These are phyloP conservation scores for Pulveroboletus sp. DNA, from an alignment of 768 basidiomycete genomes.

Conservation along the genomic window DNA sequence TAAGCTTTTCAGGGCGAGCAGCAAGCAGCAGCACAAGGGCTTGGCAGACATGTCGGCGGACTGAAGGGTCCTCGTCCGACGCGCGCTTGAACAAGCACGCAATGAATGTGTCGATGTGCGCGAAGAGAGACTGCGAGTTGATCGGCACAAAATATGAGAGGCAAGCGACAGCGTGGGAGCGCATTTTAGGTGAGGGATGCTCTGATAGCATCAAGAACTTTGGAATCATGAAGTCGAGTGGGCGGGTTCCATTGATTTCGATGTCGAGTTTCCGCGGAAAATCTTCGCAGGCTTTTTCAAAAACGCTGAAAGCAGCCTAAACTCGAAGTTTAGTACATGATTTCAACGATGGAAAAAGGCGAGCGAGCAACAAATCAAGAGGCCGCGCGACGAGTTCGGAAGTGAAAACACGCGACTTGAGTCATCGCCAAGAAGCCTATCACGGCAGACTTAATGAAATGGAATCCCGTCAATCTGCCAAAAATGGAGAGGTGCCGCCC, in stretches of 20 bases:
- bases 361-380: not conserved
- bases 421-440: slow-evolving; percentile 1
- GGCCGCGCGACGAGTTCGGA: slow-evolving; percentile 4
- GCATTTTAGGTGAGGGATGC: slow-evolving; percentile 85
- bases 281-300: slow-evolving; percentile 96
- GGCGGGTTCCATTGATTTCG: slow-evolving; percentile 88
- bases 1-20: slow-evolving; percentile 90
- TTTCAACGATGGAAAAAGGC: not conserved
- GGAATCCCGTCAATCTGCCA: slow-evolving; percentile 4
- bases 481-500: not conserved
- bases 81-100: slow-evolving; percentile 92
- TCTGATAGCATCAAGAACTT: slow-evolving; percentile 89
- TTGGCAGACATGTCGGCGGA: slow-evolving; percentile 94
- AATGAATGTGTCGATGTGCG: slow-evolving; percentile 92
- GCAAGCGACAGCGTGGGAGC: slow-evolving; percentile 90
- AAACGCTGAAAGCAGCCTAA: slow-evolving; percentile 88
- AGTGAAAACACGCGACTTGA: not conserved
- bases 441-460: slow-evolving; percentile 5
- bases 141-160: slow-evolving; percentile 92
- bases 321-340: slow-evolving; percentile 16
- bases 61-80: slow-evolving; percentile 89
- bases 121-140: slow-evolving; percentile 80
- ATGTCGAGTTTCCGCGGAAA: slow-evolving; percentile 94
- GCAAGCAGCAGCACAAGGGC: slow-evolving; percentile 91
- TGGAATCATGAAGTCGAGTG: slow-evolving; percentile 95